A percentile compares a stretch with the other conserved stretches of the same genome.
These are phyloP conservation scores for Claviceps monticola DNA, from an alignment of 2,329 filamentous ascomycete genomes.

Conservation along the genomic window DNA sequence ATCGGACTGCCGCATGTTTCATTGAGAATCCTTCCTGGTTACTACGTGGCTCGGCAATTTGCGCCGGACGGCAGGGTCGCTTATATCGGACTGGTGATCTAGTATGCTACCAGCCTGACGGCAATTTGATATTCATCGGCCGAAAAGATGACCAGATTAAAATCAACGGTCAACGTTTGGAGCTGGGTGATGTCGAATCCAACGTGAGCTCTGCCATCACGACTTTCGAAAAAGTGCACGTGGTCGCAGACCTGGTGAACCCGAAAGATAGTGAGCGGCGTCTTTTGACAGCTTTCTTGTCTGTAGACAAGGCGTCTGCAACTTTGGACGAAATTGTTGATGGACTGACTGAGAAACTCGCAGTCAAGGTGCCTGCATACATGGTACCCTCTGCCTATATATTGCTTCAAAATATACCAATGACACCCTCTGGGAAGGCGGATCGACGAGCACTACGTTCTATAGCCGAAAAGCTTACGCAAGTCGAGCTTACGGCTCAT, in stretches of 20 bases:
- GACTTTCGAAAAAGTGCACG: background rate
- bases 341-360: conserved; percentile 1
- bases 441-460: conserved; percentile 7
- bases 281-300: background rate
- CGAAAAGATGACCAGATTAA: conserved; percentile 43
- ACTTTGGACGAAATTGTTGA: background rate
- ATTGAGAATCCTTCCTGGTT: conserved; percentile 15
- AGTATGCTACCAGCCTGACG: conserved; percentile 16
- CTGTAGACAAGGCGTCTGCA: background rate
- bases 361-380: conserved; percentile 2
- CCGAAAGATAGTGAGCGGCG: background rate
- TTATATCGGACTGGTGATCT: conserved; percentile 14
- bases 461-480: conserved; percentile 5
- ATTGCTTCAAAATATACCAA: conserved; percentile 5
- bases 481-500: conserved; percentile 1
- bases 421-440: conserved; percentile 10
- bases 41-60: conserved; percentile 8
- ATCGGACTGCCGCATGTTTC: conserved; percentile 9
- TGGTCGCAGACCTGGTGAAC: background rate
- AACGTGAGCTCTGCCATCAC: background rate
- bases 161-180: conserved; percentile 27
- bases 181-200: conserved; percentile 6
- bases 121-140: conserved; percentile 22
- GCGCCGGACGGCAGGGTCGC: conserved; percentile 9
- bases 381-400: conserved; percentile 9